These are phyloP conservation scores for Neurospora sp. DNA, from an alignment of 495 filamentous ascomycete species.

Conservation along the genomic window DNA sequence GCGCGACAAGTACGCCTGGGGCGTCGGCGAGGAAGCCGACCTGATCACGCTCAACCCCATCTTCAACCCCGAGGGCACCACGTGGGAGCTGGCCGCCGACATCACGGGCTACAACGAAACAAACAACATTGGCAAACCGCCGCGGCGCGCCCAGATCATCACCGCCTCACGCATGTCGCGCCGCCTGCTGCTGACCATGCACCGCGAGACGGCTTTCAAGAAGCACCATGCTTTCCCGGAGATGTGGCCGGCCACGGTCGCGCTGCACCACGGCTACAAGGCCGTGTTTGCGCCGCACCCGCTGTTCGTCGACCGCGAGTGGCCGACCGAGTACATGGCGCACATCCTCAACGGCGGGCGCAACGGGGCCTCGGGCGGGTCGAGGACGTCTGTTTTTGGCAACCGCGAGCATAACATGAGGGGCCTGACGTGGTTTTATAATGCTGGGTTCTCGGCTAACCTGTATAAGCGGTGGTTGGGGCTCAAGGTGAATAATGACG, in stretches of 20 bases:
- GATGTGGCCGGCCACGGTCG: conserved; percentile 84
- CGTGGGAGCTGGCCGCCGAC: conserved; percentile 79
- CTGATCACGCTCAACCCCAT: conserved; percentile 89
- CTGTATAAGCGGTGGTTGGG: conserved; percentile 85
- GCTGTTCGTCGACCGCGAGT: conserved; percentile 79
- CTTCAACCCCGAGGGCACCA: conserved; percentile 82
- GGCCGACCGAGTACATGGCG: conserved; percentile 74
- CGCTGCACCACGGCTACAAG: conserved; percentile 91
- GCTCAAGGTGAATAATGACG: conserved; percentile 71
- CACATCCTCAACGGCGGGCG: conserved; percentile 74
- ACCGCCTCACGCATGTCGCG: conserved; percentile 75
- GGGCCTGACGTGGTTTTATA: conserved; percentile 91
- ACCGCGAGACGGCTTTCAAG: conserved; percentile 68
- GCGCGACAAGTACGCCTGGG: conserved; percentile 77
- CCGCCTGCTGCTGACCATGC: conserved; percentile 77
- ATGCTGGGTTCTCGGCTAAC: conserved; percentile 73
- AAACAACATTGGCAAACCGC: conserved; percentile 45
- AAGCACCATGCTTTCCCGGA: conserved; percentile 90
- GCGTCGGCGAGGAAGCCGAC: conserved; percentile 86
- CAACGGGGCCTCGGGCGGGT: conserved; percentile 67
- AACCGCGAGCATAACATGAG: conserved; percentile 83
- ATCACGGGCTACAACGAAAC: conserved; percentile 80
- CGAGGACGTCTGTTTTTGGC: conserved; percentile 66
- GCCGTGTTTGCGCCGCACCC: conserved; percentile 91
- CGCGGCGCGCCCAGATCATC: conserved; percentile 81